Conservation (phyloP, 176 grass and related monocot species). For the Oryza glumipatula region DNA sequence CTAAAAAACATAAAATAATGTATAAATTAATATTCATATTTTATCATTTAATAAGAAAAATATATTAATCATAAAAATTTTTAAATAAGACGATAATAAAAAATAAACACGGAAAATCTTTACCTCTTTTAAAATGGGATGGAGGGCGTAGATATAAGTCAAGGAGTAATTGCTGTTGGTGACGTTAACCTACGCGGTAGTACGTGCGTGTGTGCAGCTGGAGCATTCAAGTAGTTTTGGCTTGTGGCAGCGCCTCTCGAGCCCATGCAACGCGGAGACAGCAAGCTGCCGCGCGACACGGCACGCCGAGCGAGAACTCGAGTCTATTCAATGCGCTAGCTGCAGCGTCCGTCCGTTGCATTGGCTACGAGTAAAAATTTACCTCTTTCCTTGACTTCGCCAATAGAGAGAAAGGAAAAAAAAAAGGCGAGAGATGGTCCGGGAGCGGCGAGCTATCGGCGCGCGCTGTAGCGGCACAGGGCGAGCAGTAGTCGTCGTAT, state of each 20-base stretch:
- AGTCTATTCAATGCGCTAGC: conserved; percentile 31
- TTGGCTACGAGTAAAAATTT: neutral
- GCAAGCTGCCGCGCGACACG: neutral
- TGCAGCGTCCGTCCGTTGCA: neutral
- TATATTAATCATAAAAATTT: no score
- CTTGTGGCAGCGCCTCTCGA: neutral
- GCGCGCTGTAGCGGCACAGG: conserved; percentile 6
- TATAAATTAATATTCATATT: no score
- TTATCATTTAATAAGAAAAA: no score
- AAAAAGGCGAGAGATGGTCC: neutral
- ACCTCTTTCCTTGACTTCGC: neutral
- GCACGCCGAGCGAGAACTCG: conserved; percentile 28
- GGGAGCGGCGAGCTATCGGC: neutral
- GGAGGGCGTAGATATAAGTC: no score
- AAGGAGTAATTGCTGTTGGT: no score
- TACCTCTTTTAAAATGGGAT: no score
- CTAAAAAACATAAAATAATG: no score
- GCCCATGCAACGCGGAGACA: conserved; percentile 14
- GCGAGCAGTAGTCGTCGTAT: neutral
- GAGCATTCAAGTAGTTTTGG: conserved; percentile 32
- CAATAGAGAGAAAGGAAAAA: no score
- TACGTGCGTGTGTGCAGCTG: neutral
- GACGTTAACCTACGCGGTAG: no score
- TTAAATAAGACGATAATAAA: no score
- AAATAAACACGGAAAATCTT: no score